A percentile compares a stretch with the other conserved stretches of the same genome.
These are phyloP conservation scores for Helicocarpus griseus DNA, from an alignment of 2,329 filamentous ascomycete genomes.

Conservation along the genomic window DNA sequence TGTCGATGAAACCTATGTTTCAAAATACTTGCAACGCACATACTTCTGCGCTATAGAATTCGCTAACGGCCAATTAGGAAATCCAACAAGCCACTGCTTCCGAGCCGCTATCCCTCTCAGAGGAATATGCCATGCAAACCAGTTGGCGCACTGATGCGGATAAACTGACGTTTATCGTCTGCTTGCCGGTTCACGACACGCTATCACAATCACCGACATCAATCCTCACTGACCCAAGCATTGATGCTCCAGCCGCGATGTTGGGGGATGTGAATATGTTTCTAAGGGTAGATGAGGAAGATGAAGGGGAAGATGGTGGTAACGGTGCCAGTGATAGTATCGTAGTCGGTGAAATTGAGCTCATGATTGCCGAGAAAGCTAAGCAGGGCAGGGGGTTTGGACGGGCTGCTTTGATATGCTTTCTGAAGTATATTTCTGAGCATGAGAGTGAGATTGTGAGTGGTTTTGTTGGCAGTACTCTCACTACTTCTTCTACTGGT, in stretches of 20 bases:
- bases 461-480: conserved; percentile 38
- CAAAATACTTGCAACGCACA: not conserved
- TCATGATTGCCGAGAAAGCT: conserved; percentile 64
- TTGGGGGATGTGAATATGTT: conserved; percentile 76
- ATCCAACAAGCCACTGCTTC: conserved; percentile 82
- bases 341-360: conserved; percentile 63
- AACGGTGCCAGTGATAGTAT: conserved; percentile 13
- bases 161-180: conserved; percentile 88
- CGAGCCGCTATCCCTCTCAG: conserved; percentile 65
- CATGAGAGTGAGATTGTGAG: conserved; percentile 46
- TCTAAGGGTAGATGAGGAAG: conserved; percentile 51
- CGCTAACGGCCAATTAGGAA: conserved; percentile 39
- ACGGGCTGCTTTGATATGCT: conserved; percentile 52
- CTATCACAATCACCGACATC: not conserved
- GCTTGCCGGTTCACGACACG: conserved; percentile 36
- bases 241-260: conserved; percentile 52
- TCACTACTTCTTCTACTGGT: not conserved
- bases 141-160: conserved; percentile 74
- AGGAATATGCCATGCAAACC: conserved; percentile 86
- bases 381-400: conserved; percentile 58
- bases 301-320: conserved; percentile 28
- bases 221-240: conserved; percentile 29
- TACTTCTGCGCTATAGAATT: no score
- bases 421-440: conserved; percentile 58
- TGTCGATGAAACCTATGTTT: conserved; percentile 2